These are phyloP conservation scores for Adansonia madagascariensis DNA, from an alignment of 441 rosid genomes.

Conservation along the genomic window DNA sequence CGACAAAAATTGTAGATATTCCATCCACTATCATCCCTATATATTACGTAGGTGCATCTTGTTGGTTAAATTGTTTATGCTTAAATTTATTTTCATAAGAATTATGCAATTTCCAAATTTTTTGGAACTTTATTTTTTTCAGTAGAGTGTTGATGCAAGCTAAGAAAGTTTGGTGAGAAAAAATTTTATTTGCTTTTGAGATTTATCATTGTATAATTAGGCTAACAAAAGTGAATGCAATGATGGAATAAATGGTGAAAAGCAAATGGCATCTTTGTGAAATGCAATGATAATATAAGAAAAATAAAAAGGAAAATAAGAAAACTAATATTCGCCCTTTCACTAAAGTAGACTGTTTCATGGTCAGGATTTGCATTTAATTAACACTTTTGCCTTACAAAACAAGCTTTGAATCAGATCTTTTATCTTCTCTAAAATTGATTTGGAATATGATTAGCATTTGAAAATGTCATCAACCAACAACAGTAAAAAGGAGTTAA, in stretches of 20 bases:
- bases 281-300: background rate
- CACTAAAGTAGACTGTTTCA: background rate
- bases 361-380: background rate
- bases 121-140: background rate
- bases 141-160: background rate
- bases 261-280: background rate
- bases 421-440: constrained; percentile 1
- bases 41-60: background rate
- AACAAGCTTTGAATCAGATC: background rate
- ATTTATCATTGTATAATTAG: constrained; percentile 3
- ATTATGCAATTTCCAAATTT: background rate
- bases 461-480: background rate
- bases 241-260: background rate
- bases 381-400: background rate
- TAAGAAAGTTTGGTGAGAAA: background rate
- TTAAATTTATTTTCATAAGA: background rate
- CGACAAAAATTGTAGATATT: too few species aligned
- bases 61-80: background rate
- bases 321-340: background rate
- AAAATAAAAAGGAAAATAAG: background rate
- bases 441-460: constrained; percentile 15
- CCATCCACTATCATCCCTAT: too few species aligned
- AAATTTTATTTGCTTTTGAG: too few species aligned
- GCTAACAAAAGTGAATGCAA: constrained; percentile 14
- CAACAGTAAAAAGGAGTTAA: background rate